These are phyloP conservation scores for Claviceps sorghi DNA, from an alignment of 2,329 filamentous ascomycete species.

Conservation along the genomic window DNA sequence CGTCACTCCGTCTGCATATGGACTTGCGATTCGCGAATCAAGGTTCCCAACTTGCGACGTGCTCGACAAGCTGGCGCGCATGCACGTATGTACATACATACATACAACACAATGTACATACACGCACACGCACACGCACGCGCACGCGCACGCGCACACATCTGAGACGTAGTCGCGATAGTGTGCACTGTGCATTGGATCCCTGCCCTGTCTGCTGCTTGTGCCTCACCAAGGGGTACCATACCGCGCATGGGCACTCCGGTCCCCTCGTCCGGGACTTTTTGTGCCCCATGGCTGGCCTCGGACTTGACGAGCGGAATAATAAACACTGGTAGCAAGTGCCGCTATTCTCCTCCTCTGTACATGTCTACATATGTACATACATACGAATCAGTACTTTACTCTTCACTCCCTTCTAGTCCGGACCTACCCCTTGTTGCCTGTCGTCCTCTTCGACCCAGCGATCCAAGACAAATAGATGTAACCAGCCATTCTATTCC, in stretches of 20 bases:
- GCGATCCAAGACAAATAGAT: neutral
- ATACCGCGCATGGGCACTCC: neutral
- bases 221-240: neutral
- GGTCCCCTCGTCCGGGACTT: conserved; percentile 1
- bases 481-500: neutral
- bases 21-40: neutral
- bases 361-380: neutral
- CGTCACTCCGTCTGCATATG: neutral
- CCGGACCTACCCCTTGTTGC: neutral
- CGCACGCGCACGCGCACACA: neutral
- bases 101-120: too few species aligned
- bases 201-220: neutral
- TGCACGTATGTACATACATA: too few species aligned
- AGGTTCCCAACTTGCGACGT: neutral
- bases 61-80: neutral
- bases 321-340: neutral
- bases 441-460: neutral
- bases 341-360: neutral
- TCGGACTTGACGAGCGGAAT: neutral
- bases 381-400: neutral
- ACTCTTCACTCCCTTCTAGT: neutral
- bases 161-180: neutral
- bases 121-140: too few species aligned
- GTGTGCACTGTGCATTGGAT: neutral
- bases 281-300: neutral